Percentiles rank a stretch among this genome's conserved stretches.
Conservation (phyloP, 73 alveolate genomes). For the Stentor roeselii region DNA sequence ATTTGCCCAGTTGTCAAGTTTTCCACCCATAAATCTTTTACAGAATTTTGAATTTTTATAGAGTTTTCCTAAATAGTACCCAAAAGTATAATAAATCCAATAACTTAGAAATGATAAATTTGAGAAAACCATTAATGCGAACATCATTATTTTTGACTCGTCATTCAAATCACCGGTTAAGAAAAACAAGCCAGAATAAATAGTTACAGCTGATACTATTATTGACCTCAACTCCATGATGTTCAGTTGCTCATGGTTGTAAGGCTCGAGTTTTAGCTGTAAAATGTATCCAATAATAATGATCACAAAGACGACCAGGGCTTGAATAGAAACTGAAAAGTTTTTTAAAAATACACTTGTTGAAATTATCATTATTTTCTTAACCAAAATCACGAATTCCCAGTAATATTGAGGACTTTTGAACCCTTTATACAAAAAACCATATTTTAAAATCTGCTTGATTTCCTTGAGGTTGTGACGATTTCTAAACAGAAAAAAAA, state of each 20-base stretch:
- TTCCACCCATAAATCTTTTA: too few relatives aligned
- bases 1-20: too few relatives aligned
- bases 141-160: too few relatives aligned
- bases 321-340: not conserved
- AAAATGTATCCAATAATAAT: not conserved
- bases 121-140: too few relatives aligned
- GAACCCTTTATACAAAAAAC: constrained; percentile 40
- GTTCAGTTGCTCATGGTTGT: not conserved
- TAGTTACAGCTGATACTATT: constrained; percentile 2
- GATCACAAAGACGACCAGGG: not conserved
- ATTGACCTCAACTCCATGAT: not conserved
- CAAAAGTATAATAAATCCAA: too few relatives aligned
- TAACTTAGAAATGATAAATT: too few relatives aligned
- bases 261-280: not conserved
- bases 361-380: constrained; percentile 6
- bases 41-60: too few relatives aligned
- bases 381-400: constrained; percentile 37
- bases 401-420: constrained; percentile 17
- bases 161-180: not conserved
- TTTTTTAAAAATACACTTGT: not conserved
- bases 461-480: not conserved
- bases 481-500: not conserved
- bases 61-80: too few relatives aligned
- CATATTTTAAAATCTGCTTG: not conserved
- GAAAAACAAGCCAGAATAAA: not conserved